phyloP scores from a whole-genome alignment of 2,329 filamentous ascomycete species.

The Diaporthe velutina region DNA sequence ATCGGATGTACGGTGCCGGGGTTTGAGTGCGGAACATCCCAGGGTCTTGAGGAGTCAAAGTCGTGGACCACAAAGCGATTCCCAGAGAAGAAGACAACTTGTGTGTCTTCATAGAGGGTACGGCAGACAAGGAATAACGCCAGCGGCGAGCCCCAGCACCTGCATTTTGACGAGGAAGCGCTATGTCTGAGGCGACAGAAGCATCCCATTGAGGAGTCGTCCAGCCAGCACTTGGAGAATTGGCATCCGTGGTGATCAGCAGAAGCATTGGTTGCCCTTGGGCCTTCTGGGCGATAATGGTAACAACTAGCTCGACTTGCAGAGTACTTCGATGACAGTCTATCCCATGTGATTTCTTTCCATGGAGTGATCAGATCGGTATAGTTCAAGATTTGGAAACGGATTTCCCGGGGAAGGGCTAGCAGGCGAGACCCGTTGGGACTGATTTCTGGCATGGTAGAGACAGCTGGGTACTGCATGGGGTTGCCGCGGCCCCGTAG shows the following conservation, averaged over 20 bases:
- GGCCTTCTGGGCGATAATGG: background rate
- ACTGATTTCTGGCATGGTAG: too few species aligned
- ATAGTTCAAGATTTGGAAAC: slow-evolving; percentile 41
- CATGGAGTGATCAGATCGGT: slow-evolving; percentile 44
- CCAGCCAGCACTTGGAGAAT: slow-evolving; percentile 21
- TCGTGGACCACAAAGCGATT: slow-evolving; percentile 40
- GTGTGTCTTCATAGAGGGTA: slow-evolving; percentile 29
- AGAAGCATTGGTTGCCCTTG: background rate
- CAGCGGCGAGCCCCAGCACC: slow-evolving; percentile 39
- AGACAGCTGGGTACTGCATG: background rate
- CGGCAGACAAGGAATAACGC: slow-evolving; percentile 40
- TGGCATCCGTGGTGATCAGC: slow-evolving; percentile 17
- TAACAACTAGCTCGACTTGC: background rate
- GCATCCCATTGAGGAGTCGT: slow-evolving; percentile 16
- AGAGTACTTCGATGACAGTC: background rate
- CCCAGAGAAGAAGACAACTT: slow-evolving; percentile 33
- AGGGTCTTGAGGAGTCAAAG: too few species aligned
- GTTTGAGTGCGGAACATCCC: too few species aligned
- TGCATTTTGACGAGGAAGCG: slow-evolving; percentile 38
- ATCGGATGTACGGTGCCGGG: too few species aligned
- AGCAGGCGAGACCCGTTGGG: background rate
- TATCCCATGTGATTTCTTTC: slow-evolving; percentile 41
- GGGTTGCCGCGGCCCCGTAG: background rate
- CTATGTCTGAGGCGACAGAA: slow-evolving; percentile 39
- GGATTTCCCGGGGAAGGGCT: slow-evolving; percentile 43